Evolutionary conservation across 2,329 filamentous ascomycete species (phyloP), one percentile per base, ranked within the genome.

Genomic region (Fusarium robinianum): DNA sequence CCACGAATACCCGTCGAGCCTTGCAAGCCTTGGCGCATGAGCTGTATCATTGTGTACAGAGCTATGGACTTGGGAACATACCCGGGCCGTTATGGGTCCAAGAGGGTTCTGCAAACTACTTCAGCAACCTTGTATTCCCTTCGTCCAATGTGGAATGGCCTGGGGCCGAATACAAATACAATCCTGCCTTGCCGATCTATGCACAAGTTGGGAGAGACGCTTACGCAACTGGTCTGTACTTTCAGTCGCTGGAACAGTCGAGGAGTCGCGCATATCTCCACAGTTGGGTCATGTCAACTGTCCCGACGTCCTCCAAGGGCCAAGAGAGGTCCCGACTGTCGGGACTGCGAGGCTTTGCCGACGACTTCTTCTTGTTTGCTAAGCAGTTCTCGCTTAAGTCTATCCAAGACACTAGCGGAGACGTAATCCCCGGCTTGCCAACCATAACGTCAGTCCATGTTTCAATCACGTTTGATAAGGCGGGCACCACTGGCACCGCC

Each of bases 41-140:
- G 22, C 22, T 54, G 5, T 55, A 51, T n/a, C 51, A 54, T 14
- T 54, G 52, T 18, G 25, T 54, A 1, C 51, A 51, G 30, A 15
- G 25, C 15, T 22, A 33, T 2, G 24, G 18, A 10, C 2, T 49
- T 4, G 40, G 31, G 3, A 41, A 39, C 5, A 2, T 5, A 6
- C 6, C 8, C 4, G 38, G 34, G 4, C 45, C 49, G 2, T 8
- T 15, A 3, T 55, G 44, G 29, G 24, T 51, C 4, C 9, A 14
- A 5, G 47, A 51, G 2, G 50, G 43, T n/a, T 49, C 51, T 5
- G 51, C 52, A 12, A 49, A 51, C 16, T 54, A 55, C 24, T 46
- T 54, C 8, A 45, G 47, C 22, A 55, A 54, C 15, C 24, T 49
- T 5, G 43, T 51, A 18, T 54, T 46, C 16, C 43, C 47, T 5